phyloP scores from a whole-genome alignment of 805 yeast genomes.

The Lipomyces sp. region DNA sequence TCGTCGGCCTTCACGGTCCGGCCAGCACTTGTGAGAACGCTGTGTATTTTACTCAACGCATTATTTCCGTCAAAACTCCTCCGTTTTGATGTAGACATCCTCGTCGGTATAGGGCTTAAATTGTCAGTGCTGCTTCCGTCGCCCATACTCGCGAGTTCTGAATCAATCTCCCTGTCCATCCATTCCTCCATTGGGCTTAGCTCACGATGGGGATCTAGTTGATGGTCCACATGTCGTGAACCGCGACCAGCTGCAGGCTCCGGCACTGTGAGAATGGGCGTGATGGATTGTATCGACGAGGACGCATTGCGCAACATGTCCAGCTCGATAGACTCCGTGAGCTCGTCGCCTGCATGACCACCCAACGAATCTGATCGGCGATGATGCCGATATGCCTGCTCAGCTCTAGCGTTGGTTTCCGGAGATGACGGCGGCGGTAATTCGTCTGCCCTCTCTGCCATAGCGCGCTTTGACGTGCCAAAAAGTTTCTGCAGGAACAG shows the following conservation, averaged over 20 bases:
- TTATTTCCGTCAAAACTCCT: constrained; percentile 2
- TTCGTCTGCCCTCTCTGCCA: constrained; percentile 32
- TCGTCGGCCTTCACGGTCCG: not conserved
- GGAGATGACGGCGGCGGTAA: constrained; percentile 10
- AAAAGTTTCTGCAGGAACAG: constrained; percentile 42
- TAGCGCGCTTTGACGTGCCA: constrained; percentile 30
- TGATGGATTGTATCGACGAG: not conserved
- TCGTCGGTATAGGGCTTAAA: not conserved
- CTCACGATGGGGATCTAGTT: not conserved
- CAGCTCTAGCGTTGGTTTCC: not conserved
- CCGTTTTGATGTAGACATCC: not conserved
- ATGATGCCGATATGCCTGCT: not conserved
- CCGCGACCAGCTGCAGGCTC: not conserved
- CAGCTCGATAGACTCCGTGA: constrained; percentile 13
- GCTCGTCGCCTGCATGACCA: not conserved
- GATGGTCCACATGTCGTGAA: not conserved
- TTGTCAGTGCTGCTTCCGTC: not conserved
- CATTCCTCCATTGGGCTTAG: constrained; percentile 2
- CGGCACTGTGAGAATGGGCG: not conserved
- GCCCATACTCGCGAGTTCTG: constrained; percentile 10
- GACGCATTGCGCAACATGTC: constrained; percentile 1
- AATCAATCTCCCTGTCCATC: constrained; percentile 7
- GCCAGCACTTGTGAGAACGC: constrained; percentile 9
- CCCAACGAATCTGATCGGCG: constrained; percentile 2
- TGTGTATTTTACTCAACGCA: constrained; percentile 1